Evolutionary conservation across 129 eudicot genomes (phyloP), one percentile per base, ranked within the genome.

Genomic region (Pseudognaphalium luteoalbum): DNA sequence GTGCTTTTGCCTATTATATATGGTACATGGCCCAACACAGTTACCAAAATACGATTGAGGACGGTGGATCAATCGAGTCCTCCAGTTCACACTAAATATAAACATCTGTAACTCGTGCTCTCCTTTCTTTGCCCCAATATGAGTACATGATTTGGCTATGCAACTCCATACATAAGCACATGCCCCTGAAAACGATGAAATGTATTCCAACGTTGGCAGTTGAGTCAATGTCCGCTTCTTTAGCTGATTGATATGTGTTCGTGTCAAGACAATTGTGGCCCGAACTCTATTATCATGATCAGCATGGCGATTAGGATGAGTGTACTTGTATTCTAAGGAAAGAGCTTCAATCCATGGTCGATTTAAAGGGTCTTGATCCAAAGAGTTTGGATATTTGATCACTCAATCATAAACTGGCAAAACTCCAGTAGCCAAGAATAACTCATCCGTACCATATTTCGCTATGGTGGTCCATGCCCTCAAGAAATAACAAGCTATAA

Each of bases 361-460:
- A 34, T 22, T 68, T n/a, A 39, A 35, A 8, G 1, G 10, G 4
- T 3, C 5, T 35, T 39, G 30, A 68, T 68, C 72, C 7, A 68
- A 37, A 19, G 14, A 20, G 19, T 9, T 34, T 7, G 72, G 72
- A 41, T 68, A 68, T 41, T 68, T 5, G 8, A 68, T 68, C 72
- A 41, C 52, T 68, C 72, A 39, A 39, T 37, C 72, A 37, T 37
- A 68, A 68, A 39, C 39, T 14, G 57, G 33, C n/a, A 39, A 39
- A 19, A 22, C 5, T 5, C 29, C 33, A 1, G 32, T 68, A 39
- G 72, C 30, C 39, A 68, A 39, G 32, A 68, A 68, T 21, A 56
- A 20, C 34, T 68, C 75, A 12, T 66, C 70, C 68, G 84, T 80
- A 77, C 71, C 77, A 68, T 66, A 20, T 79, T 74, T 75, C 11